A percentile compares a stretch with the other conserved stretches of the same genome.
These are phyloP conservation scores for Hygrophoropsis aurantiaca DNA, from an alignment of 768 basidiomycete genomes.

Conservation along the genomic window DNA sequence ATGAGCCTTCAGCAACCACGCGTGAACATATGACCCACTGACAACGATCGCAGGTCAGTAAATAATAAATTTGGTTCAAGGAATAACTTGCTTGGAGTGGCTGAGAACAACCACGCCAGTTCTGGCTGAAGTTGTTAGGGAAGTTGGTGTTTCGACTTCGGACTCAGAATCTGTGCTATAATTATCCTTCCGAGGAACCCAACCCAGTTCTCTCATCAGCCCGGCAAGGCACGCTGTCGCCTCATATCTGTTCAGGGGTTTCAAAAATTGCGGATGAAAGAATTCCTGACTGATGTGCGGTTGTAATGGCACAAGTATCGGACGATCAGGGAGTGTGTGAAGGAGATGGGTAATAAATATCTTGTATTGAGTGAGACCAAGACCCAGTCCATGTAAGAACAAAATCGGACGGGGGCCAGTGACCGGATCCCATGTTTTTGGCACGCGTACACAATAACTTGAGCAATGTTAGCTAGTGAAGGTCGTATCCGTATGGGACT, in stretches of 20 bases:
- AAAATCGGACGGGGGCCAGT: slow-evolving; percentile 69
- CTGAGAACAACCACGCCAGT: slow-evolving; percentile 76
- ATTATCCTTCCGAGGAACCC: slow-evolving; percentile 41
- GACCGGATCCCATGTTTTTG: slow-evolving; percentile 59
- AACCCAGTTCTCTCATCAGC: slow-evolving; percentile 62
- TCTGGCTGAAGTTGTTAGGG: slow-evolving; percentile 4
- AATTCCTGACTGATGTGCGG: slow-evolving; percentile 86
- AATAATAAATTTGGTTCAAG: not conserved
- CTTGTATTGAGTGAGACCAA: slow-evolving; percentile 75
- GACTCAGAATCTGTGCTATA: not conserved
- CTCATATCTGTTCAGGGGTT: slow-evolving; percentile 65
- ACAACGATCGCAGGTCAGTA: slow-evolving; percentile 4
- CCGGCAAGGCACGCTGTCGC: slow-evolving; percentile 55
- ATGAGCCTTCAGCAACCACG: slow-evolving; percentile 84
- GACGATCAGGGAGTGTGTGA: slow-evolving; percentile 57
- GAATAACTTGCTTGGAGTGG: slow-evolving; percentile 77
- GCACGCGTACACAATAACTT: slow-evolving; percentile 76
- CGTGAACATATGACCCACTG: slow-evolving; percentile 81
- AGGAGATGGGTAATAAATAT: slow-evolving; percentile 60
- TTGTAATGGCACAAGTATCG: slow-evolving; percentile 75
- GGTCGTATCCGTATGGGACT: slow-evolving; percentile 19
- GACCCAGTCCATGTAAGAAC: slow-evolving; percentile 86
- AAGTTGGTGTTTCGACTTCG: slow-evolving; percentile 5
- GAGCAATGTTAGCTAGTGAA: not conserved
- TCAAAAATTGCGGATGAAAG: slow-evolving; percentile 72